Conservation (phyloP, 371 early-diverging fungal species). For the Mortierella sp. region DNA sequence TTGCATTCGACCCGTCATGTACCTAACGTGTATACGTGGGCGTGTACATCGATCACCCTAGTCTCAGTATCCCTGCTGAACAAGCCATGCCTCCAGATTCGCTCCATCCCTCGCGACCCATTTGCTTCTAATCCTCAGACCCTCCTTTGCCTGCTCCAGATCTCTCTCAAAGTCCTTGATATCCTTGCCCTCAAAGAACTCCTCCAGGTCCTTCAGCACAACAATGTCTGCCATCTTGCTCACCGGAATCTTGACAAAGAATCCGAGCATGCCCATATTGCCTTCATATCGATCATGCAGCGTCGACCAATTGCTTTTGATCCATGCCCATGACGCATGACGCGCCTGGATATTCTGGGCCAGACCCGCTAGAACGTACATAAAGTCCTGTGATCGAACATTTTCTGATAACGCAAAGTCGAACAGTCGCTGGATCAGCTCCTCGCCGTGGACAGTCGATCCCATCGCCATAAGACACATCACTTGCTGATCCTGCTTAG, state of each 20-base stretch:
- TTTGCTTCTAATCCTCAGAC: constrained; percentile 73
- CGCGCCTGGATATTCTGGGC: constrained; percentile 69
- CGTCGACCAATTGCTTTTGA: constrained; percentile 25
- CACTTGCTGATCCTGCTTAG: constrained; percentile 77
- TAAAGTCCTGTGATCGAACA: constrained; percentile 85
- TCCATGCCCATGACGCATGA: constrained; percentile 78
- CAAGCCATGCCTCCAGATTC: constrained; percentile 77
- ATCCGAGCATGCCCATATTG: constrained; percentile 79
- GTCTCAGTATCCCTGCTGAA: constrained; percentile 40
- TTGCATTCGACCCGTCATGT: no score
- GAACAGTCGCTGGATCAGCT: constrained; percentile 67
- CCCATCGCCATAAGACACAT: constrained; percentile 81
- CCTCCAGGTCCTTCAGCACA: constrained; percentile 73
- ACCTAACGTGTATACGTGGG: no score
- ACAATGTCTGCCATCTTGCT: constrained; percentile 71
- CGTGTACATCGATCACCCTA: no score
- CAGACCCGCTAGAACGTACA: constrained; percentile 65
- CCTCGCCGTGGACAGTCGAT: constrained; percentile 62
- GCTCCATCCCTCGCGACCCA: constrained; percentile 84
- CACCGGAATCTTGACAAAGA: constrained; percentile 72
- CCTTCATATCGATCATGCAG: constrained; percentile 70
- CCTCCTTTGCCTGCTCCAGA: constrained; percentile 88
- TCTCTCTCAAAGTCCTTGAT: constrained; percentile 77
- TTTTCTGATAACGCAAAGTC: constrained; percentile 72
- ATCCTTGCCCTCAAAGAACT: constrained; percentile 80